Percentiles rank a stretch among this genome's conserved stretches.
Evolutionary conservation across 495 filamentous ascomycete species (phyloP).

Genomic region (Neurospora hispaniola): DNA sequence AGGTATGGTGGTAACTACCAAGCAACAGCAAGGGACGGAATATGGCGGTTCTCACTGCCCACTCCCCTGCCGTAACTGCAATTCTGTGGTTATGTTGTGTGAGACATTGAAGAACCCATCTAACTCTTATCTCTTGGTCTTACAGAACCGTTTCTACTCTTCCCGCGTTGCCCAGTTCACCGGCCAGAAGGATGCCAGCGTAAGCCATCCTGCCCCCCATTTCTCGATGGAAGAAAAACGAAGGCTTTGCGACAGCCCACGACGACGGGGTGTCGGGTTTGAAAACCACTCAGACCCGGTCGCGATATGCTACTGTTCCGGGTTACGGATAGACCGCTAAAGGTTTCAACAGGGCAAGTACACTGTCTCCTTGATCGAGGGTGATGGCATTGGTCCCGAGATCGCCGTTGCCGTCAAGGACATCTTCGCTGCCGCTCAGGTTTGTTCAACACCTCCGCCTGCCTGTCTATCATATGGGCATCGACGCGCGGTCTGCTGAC

Average conservation of each 20-base stretch:
- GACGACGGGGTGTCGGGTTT: conserved; percentile 4
- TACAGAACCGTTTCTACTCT: conserved; percentile 25
- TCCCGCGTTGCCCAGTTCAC: conserved; percentile 78
- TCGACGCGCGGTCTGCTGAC: neutral
- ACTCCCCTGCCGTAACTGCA: neutral
- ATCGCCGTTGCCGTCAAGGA: conserved; percentile 96
- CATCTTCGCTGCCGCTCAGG: conserved; percentile 91
- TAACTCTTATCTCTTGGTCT: neutral
- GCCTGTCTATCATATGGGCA: conserved; percentile 7
- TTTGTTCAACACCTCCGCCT: conserved; percentile 28
- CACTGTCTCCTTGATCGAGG: conserved; percentile 93
- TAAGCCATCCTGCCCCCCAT: conserved; percentile 36
- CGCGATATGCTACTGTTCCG: neutral
- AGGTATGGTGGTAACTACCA: conserved; percentile 29
- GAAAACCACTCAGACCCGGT: conserved; percentile 36
- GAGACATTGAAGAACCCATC: neutral
- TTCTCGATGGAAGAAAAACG: neutral
- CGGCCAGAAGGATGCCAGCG: conserved; percentile 77
- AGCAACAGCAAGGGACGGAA: neutral
- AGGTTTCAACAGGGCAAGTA: conserved; percentile 65
- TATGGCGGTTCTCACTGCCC: neutral
- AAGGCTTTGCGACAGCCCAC: conserved; percentile 6
- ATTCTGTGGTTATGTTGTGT: neutral
- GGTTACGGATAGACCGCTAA: conserved; percentile 7
- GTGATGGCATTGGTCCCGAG: conserved; percentile 96